Evolutionary conservation across 2,329 filamentous ascomycete species (phyloP), one percentile per base, ranked within the genome.

Genomic region (Fusarium lateritium): DNA sequence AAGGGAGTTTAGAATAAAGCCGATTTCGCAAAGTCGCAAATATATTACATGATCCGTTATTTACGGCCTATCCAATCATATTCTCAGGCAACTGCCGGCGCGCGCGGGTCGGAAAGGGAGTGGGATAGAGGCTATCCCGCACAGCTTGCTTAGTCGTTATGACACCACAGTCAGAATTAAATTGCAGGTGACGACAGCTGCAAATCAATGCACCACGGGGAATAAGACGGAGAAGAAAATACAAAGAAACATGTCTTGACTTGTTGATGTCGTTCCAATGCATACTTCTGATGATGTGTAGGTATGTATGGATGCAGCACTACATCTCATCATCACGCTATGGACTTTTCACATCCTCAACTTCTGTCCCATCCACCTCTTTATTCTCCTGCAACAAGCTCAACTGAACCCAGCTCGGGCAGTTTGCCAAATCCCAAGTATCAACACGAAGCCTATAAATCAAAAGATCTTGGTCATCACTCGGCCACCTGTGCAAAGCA

Each of bases 331-430:
- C 31, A 17, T 47, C 22, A 28, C 31, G 45, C 24, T 22, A 44
- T 8, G 21, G 39, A 19, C 39, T 53, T 17, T 46, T 46, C 13
- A 34, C 6, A 31, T 60, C 57, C 7, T 44, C 31, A 8, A 3
- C 10, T 31, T 31, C 28, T 31, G 28, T 31, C 10, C 28, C 28
- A 31, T 31, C 28, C 28, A 31, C 28, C 19, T 52, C 44, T 52
- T 34, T 61, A 9, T 38, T 36, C 14, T 52, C 43, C 17, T 61
- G 55, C 21, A 60, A 8, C 6, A 61, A 34, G 33, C 55, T 61
- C 38, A 60, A 51, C 34, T 60, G 44, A 44, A 39, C 55, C 57
- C 57, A 61, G 15, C 44, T 44, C 3, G 57, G 57, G 7, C 31
- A 60, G 4, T 31, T 43, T 11, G 7, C 17, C 14, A 22, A 14